Evolutionary conservation across 805 yeast genomes (phyloP).

Genomic region (Saccharomyces kudriavzevii): DNA sequence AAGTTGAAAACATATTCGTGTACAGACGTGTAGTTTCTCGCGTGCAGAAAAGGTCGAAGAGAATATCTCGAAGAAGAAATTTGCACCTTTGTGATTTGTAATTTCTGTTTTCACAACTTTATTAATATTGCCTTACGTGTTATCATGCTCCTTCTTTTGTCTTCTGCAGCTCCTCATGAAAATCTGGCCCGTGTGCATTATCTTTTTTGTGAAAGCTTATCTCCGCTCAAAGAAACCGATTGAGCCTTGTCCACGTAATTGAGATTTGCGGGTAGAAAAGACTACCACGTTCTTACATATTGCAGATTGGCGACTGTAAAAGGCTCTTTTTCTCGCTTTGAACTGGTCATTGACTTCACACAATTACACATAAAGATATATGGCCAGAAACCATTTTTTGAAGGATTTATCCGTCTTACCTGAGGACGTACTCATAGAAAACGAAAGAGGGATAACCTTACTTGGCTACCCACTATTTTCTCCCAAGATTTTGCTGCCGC

Average conservation of each 20-base stretch:
- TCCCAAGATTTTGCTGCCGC: conserved; percentile 38
- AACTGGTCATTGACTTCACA: no score
- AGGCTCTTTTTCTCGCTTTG: background rate
- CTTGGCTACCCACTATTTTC: conserved; percentile 48
- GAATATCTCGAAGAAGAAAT: background rate
- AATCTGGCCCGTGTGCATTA: background rate
- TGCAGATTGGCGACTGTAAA: background rate
- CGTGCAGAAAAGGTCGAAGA: background rate
- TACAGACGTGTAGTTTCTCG: background rate
- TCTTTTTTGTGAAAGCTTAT: background rate
- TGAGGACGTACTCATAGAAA: conserved; percentile 41
- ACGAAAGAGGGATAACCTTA: conserved; percentile 45
- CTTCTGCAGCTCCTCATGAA: background rate
- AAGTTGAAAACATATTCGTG: background rate
- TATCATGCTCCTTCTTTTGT: background rate
- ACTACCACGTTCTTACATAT: background rate
- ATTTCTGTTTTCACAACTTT: background rate
- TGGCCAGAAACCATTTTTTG: background rate
- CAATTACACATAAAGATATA: background rate
- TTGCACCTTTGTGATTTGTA: background rate
- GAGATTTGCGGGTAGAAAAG: conserved; percentile 18
- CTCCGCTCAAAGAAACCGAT: background rate
- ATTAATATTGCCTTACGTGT: background rate
- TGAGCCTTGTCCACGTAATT: background rate
- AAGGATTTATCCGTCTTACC: conserved; percentile 6